Evolutionary conservation across 768 basidiomycete species (phyloP), one percentile per base, ranked within the genome.

Genomic region (Hypholoma sublateritium): DNA sequence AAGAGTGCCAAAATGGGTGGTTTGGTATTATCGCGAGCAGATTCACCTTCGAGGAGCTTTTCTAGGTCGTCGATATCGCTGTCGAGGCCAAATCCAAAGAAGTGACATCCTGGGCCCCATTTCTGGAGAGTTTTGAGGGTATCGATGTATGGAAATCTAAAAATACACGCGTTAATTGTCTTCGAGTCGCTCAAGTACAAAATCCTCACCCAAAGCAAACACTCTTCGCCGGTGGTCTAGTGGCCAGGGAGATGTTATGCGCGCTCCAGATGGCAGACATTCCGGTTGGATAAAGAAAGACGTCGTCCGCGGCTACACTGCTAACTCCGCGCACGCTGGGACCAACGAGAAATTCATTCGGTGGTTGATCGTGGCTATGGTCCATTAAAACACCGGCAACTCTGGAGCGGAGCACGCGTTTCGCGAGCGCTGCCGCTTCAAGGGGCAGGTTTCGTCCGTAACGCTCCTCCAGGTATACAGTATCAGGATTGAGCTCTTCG

Each of bases 181-280:
- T 17, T 16, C 6, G 21, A 16, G n/a, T 17, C 28, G 16, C 1
- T 3, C 12, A 14, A 45, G 50, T 37, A n/a, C 5, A 2, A 19
- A 34, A 39, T 24, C 72, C 88, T 60, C 65, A 96, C 95, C 96
- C 96, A 64, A 96, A 98, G 67, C 93, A 96, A 28, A 95, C 83
- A 63, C 92, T 95, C 76, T 95, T 97, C 9, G 85, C 87, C 9
- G 69, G 62, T 39, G 84, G 80, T 28, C 77, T 74, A 2, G 75
- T 78, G 22, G 74, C 69, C 55, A 86, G 73, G 5, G 82, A 81
- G 8, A 94, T 74, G 61, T 89, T 82, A 67, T 97, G 94, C 0
- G 94, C 87, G 66, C 80, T 88, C 91, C 92, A 99, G 50, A 99
- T 96, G 1, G 96, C 95, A 34, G 87, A 74, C 96, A 99, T 98